A percentile compares a stretch with the other conserved stretches of the same genome.
phyloP scores from a whole-genome alignment of 2,329 filamentous ascomycete genomes.

The Parascedosporium putredinis region DNA sequence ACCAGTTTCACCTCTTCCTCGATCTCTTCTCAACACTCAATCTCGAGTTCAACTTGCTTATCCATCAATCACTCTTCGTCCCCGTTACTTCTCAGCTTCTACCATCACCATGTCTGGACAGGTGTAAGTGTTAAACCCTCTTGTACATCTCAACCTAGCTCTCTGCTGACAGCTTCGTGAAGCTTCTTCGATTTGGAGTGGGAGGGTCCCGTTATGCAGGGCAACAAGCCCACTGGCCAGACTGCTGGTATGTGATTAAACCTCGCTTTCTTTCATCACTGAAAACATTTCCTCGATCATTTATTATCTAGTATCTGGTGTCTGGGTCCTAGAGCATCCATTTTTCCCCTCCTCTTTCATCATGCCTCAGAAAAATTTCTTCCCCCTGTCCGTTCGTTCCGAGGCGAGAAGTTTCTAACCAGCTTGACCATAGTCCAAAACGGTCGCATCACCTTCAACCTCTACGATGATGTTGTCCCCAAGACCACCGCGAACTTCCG shows the following conservation, averaged over 20 bases:
- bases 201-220: conserved; percentile 61
- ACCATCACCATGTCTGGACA: conserved; percentile 64
- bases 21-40: conserved; percentile 27
- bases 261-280: conserved; percentile 12
- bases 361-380: background rate
- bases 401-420: background rate
- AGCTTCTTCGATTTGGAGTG: conserved; percentile 65
- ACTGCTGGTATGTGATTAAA: conserved; percentile 45
- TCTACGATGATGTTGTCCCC: conserved; percentile 78
- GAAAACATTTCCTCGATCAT: background rate
- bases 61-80: conserved; percentile 24
- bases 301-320: background rate
- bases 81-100: conserved; percentile 45
- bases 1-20: conserved; percentile 26
- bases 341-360: background rate
- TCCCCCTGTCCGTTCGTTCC: background rate
- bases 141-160: conserved; percentile 2
- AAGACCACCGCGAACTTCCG: conserved; percentile 83
- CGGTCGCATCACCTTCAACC: conserved; percentile 79
- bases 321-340: background rate
- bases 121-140: conserved; percentile 43
- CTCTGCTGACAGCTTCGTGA: conserved; percentile 15
- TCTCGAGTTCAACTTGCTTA: conserved; percentile 11
- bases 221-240: conserved; percentile 40
- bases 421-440: conserved; percentile 43